Base-by-base conservation (phyloP, 148 eudicot species). In the Amaranthus palmeri region DNA sequence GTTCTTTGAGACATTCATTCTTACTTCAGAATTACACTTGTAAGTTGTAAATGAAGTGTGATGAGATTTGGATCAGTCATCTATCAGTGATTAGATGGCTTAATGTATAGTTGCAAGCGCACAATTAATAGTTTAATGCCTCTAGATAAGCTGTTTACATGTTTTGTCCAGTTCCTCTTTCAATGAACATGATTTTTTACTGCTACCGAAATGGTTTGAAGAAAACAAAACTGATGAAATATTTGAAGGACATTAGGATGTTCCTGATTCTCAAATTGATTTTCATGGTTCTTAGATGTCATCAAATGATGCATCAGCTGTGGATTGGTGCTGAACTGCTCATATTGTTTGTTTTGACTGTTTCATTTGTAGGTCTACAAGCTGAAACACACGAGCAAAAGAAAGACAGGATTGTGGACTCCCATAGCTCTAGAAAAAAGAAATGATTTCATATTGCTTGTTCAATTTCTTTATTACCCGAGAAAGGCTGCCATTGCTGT, bases 331-430 rank as follows among this genome's bases (percentile, higher is more conserved):
- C 18, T 49, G 12, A 65, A 9, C 36, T 25, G 36, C 36, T 25
- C 36, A 25, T 25, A 25, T 25, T 25, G 25, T n/a, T 65, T 65
- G 55, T 74, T 70, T 58, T 65, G 49, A 5, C 47, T 70, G 50
- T 74, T 69, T 74, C 67, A 69, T 62, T 55, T 65, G 40, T 65
- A 79, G 78, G 67, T 45, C 49, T 44, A 46, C 50, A 60, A 51
- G 67, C 36, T 7, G 75, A 59, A 36, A 69, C 18, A 67, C 74
- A 10, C n/a, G 70, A 36, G 68, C 61, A 43, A 46, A 44, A 60
- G 61, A 53, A 74, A 51, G 72, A 70, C 45, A 74, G 49, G 78
- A 70, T 48, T 65, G 66, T 4, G 10, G 62, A 49, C n/a, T 69
- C 74, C 67, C 64, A 41, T 57, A 54, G 52, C 56, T 64, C 51